Percentiles rank a stretch among this genome's conserved stretches.
These are phyloP conservation scores for Zymoseptoria pseudotritici DNA, from an alignment of 2,329 filamentous ascomycete genomes.

Conservation along the genomic window DNA sequence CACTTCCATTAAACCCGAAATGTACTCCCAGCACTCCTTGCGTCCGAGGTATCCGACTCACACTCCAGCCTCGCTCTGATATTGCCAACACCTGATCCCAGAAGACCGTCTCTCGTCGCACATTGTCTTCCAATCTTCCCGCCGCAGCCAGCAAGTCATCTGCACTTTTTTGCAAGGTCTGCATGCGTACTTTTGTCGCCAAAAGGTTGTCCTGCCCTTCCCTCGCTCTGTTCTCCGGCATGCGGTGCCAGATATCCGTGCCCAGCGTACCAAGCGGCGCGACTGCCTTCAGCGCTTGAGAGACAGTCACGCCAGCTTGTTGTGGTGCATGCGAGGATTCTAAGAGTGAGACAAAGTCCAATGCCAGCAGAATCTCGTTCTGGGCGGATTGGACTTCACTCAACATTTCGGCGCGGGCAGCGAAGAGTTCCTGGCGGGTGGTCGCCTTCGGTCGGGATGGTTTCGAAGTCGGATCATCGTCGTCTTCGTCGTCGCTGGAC, in stretches of 20 bases:
- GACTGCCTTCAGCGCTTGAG: constrained; percentile 55
- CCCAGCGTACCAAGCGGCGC: constrained; percentile 70
- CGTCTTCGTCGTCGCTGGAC: constrained; percentile 40
- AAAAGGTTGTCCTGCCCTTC: constrained; percentile 37
- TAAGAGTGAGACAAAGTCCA: constrained; percentile 77
- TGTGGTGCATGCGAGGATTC: constrained; percentile 64
- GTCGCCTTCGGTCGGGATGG: constrained; percentile 11
- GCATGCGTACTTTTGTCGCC: constrained; percentile 65
- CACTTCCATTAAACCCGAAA: constrained; percentile 77
- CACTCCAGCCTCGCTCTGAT: constrained; percentile 76
- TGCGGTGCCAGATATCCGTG: constrained; percentile 52
- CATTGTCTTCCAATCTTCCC: constrained; percentile 65
- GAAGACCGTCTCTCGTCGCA: constrained; percentile 72
- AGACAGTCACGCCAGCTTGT: constrained; percentile 63
- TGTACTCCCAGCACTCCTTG: constrained; percentile 59
- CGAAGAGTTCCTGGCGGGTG: constrained; percentile 33
- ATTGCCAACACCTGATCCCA: constrained; percentile 82
- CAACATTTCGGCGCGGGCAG: constrained; percentile 36
- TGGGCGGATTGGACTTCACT: constrained; percentile 34
- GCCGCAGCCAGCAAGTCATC: constrained; percentile 67
- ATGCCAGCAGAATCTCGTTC: constrained; percentile 59
- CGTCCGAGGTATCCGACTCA: constrained; percentile 57
- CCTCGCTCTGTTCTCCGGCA: constrained; percentile 48
- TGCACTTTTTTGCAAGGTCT: constrained; percentile 67
- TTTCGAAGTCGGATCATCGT: constrained; percentile 26